Evolutionary conservation across 139 green algal genomes (phyloP).

Genomic region (Astrephomene gubernaculifera): DNA sequence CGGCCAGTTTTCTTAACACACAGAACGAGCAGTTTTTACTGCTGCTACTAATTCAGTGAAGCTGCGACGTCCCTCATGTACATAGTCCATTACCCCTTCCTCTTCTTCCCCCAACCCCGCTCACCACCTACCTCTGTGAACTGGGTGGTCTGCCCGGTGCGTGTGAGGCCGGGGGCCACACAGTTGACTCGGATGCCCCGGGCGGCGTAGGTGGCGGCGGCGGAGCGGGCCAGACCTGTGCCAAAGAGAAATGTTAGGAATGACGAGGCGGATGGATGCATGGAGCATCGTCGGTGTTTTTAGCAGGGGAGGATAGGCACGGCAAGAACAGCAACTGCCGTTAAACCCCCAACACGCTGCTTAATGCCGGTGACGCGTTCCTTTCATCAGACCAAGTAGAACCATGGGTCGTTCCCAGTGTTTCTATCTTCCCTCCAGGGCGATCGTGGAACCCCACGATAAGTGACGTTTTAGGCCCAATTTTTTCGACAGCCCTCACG

Average conservation of each 20-base stretch:
- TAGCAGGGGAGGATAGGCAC: background rate
- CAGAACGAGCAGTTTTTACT: too few species aligned
- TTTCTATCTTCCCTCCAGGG: too few species aligned
- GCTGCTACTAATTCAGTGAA: too few species aligned
- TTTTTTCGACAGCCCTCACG: too few species aligned
- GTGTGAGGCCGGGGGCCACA: slow-evolving; percentile 75
- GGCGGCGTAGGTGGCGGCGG: slow-evolving; percentile 72
- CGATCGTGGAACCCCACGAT: too few species aligned
- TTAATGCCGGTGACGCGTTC: background rate
- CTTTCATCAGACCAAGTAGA: background rate
- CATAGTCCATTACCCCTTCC: background rate
- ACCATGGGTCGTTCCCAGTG: background rate
- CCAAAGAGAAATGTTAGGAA: background rate
- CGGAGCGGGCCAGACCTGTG: slow-evolving; percentile 37
- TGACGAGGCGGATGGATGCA: background rate
- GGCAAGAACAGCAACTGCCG: background rate
- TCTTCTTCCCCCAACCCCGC: background rate
- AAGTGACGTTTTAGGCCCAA: too few species aligned
- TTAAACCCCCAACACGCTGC: background rate
- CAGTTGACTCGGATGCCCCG: slow-evolving; percentile 79
- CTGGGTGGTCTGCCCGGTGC: slow-evolving; percentile 41
- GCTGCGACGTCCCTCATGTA: background rate
- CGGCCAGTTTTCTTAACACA: too few species aligned
- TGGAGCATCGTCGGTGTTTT: background rate
- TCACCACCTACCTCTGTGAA: background rate